phyloP scores from a whole-genome alignment of 345 rosid genomes.

The Populus davidiana region DNA sequence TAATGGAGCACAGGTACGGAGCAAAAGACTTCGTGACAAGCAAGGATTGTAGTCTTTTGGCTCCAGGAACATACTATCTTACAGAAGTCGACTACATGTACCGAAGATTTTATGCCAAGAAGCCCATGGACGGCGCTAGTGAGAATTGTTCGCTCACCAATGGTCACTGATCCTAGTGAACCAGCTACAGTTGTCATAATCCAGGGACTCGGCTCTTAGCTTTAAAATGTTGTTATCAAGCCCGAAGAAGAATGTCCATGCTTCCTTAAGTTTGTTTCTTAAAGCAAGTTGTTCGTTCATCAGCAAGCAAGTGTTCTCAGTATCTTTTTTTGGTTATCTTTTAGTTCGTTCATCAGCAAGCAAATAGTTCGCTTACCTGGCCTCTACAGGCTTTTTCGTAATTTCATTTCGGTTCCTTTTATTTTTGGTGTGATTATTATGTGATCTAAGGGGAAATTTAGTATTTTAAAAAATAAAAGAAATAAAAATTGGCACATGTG shows the following conservation, averaged over 20 bases:
- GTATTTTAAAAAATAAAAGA: too few species aligned
- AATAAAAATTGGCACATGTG: too few species aligned
- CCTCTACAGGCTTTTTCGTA: too few species aligned
- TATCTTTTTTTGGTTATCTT: background rate
- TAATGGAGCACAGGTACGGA: slow-evolving; percentile 98
- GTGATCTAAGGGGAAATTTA: too few species aligned
- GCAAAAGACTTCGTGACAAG: slow-evolving; percentile 90
- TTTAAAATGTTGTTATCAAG: slow-evolving; percentile 6
- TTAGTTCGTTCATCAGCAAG: too few species aligned
- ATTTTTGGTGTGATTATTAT: too few species aligned
- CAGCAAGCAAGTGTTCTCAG: background rate
- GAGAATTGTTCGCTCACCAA: slow-evolving; percentile 57
- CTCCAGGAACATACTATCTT: slow-evolving; percentile 88
- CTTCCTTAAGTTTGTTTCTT: slow-evolving; percentile 13
- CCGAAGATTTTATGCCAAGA: slow-evolving; percentile 86
- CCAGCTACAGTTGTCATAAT: background rate
- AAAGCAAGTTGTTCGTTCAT: slow-evolving; percentile 15
- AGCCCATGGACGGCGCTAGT: slow-evolving; percentile 27
- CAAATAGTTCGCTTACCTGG: too few species aligned
- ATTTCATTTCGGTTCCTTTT: too few species aligned
- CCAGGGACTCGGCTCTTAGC: background rate
- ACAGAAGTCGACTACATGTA: slow-evolving; percentile 90
- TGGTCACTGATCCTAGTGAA: slow-evolving; percentile 49
- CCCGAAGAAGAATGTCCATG: slow-evolving; percentile 7
- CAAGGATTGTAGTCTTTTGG: slow-evolving; percentile 78